These are phyloP conservation scores for Syncephalastrum monosporum DNA, from an alignment of 371 early-diverging fungal species.

Conservation along the genomic window DNA sequence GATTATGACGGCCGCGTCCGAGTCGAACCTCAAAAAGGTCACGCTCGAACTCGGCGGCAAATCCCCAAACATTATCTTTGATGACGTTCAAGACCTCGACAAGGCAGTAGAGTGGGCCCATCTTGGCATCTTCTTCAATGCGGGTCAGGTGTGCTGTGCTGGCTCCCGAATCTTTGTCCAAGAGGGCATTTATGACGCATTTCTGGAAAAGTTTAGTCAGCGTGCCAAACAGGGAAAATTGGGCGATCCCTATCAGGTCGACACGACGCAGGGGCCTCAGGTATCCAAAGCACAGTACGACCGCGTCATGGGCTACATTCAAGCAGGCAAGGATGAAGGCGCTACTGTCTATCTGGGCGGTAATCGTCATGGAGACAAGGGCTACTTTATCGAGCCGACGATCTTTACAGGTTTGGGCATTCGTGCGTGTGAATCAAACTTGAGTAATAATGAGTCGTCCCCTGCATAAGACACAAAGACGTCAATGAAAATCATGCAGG, in stretches of 20 bases:
- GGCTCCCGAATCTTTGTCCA: slow-evolving; percentile 90
- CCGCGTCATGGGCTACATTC: slow-evolving; percentile 56
- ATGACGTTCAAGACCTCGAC: slow-evolving; percentile 75
- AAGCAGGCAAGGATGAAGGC: slow-evolving; percentile 48
- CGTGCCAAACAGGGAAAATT: slow-evolving; percentile 56
- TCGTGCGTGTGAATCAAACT: too few species aligned
- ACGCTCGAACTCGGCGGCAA: slow-evolving; percentile 84
- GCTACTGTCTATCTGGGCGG: slow-evolving; percentile 50
- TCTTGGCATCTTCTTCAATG: slow-evolving; percentile 77
- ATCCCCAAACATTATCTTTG: slow-evolving; percentile 90
- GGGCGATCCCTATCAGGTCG: slow-evolving; percentile 57
- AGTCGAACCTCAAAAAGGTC: slow-evolving; percentile 72
- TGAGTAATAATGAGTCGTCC: not conserved
- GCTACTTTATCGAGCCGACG: slow-evolving; percentile 53
- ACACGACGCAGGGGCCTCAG: slow-evolving; percentile 71
- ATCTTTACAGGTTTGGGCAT: slow-evolving; percentile 39
- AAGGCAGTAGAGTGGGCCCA: slow-evolving; percentile 72
- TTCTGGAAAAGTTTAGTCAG: slow-evolving; percentile 64
- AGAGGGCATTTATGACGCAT: slow-evolving; percentile 69
- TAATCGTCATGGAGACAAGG: slow-evolving; percentile 44
- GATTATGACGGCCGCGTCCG: slow-evolving; percentile 56
- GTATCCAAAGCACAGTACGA: slow-evolving; percentile 77
- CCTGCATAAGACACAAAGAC: slow-evolving; percentile 19
- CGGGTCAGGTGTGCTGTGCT: slow-evolving; percentile 83
- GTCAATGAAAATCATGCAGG: slow-evolving; percentile 61